These are phyloP conservation scores for Cichorium intybus DNA, from an alignment of 140 eudicot genomes.

Conservation along the genomic window DNA sequence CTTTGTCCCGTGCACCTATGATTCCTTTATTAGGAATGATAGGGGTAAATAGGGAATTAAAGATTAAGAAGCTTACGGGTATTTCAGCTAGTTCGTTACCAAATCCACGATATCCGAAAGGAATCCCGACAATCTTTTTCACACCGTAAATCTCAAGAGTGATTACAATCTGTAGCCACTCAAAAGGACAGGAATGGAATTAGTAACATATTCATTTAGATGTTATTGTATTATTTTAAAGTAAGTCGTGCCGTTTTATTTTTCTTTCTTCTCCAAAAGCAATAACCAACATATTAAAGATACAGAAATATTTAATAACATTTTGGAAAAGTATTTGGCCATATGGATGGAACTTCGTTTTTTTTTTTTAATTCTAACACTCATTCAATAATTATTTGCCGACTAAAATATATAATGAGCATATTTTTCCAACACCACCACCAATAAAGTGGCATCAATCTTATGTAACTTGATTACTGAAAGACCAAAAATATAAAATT, in stretches of 20 bases:
- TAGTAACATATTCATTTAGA: background rate
- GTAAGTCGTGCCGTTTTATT: too few species aligned
- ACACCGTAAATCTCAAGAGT: constrained; percentile 98
- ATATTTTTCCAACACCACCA: background rate
- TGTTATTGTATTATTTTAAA: background rate
- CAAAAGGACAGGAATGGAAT: constrained; percentile 18
- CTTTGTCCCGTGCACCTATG: too few species aligned
- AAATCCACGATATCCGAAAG: constrained; percentile 98
- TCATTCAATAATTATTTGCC: background rate
- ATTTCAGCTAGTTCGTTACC: constrained; percentile 70
- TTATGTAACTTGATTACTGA: background rate
- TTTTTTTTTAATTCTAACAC: background rate
- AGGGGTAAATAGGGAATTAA: background rate
- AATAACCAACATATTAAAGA: too few species aligned
- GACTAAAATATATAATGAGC: background rate
- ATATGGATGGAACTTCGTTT: constrained; percentile 1
- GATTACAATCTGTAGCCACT: constrained; percentile 78
- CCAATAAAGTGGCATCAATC: background rate
- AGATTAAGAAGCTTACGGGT: constrained; percentile 62
- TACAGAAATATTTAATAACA: too few species aligned
- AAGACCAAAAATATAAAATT: background rate
- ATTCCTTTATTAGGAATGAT: too few species aligned
- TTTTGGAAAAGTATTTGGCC: too few species aligned
- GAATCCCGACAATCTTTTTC: constrained; percentile 89
- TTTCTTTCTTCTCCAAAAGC: too few species aligned